Evolutionary conservation across 176 grass and related monocot species (phyloP), one percentile per base, ranked within the genome.

Genomic region (Cenchrus fungigraminus): DNA sequence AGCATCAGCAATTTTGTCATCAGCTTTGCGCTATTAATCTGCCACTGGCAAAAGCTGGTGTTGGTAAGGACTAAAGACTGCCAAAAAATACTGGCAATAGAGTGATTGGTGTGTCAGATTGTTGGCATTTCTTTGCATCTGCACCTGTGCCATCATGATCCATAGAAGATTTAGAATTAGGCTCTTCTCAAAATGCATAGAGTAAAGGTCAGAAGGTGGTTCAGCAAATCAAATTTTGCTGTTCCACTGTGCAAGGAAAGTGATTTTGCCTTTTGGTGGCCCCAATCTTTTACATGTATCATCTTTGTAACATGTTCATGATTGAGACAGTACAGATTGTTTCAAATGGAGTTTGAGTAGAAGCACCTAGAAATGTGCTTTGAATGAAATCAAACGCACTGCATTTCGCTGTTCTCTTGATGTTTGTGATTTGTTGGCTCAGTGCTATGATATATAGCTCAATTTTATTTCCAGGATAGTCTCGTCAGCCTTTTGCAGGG

Each of bases 21-120:
- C 71, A 73, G 73, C 64, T 82, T 72, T 82, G 65, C 31, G 70
- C 37, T 90, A 73, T 58, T 77, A 47, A 79, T 22, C 66, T 79
- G 49, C 79, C 50, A 34, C 66, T 49, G 14, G 45, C 6, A 9
- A 46, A 46, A 46, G 45, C 37, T 40, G 37, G 45, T 46, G 45
- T 4, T 46, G 45, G 8, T 46, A 46, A 40, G 37, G 6, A 32
- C 31, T 42, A 74, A 32, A 17, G 15, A 79, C 79, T 68, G 84
- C 79, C 67, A 82, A 40, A 72, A 72, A 82, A 40, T 9, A 65
- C 34, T 63, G 47, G 9, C 34, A 53, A 61, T 87, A 66, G 76
- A 86, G 59, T 83, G 65, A 62, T 73, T 65, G 58, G 79, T 78
- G 59, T 51, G 68, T 86, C 66, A 11, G 71, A 82, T 77, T 50